phyloP scores from a whole-genome alignment of 2,329 filamentous ascomycete species.

The Botrytis medusae region DNA sequence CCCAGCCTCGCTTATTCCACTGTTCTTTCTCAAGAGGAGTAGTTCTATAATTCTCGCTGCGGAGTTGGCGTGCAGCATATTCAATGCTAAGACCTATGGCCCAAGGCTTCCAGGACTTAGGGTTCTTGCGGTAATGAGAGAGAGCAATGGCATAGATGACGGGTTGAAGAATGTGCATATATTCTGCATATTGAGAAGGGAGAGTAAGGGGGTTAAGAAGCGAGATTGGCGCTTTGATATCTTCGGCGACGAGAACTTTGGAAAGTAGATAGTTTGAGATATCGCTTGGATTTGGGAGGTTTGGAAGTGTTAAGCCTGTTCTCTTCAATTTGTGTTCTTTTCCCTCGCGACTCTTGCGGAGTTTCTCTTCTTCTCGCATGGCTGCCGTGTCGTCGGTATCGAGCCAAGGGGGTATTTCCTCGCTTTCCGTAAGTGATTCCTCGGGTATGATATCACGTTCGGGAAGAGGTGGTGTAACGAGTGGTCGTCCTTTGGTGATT shows the following conservation, averaged over 20 bases:
- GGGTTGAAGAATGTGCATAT: conserved; percentile 88
- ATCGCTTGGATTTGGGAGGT: conserved; percentile 75
- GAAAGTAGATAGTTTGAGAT: conserved; percentile 85
- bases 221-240: conserved; percentile 87
- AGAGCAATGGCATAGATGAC: conserved; percentile 83
- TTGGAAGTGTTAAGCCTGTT: conserved; percentile 82
- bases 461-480: conserved; percentile 81
- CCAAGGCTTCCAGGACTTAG: conserved; percentile 87
- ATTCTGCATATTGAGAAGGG: conserved; percentile 72
- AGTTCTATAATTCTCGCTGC: conserved; percentile 63
- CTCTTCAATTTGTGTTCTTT: conserved; percentile 89
- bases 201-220: conserved; percentile 83
- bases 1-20: conserved; percentile 83
- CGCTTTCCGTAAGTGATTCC: conserved; percentile 47
- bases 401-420: conserved; percentile 44
- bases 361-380: conserved; percentile 19
- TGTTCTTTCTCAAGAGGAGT: conserved; percentile 89
- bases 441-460: conserved; percentile 78
- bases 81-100: conserved; percentile 81
- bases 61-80: conserved; percentile 81
- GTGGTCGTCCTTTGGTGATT: conserved; percentile 77
- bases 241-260: conserved; percentile 90
- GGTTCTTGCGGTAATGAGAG: conserved; percentile 63
- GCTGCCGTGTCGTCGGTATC: conserved; percentile 34
- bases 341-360: neutral